These are phyloP conservation scores for Vaccinium vitisidaea DNA, from an alignment of 148 eudicot species.

Conservation along the genomic window DNA sequence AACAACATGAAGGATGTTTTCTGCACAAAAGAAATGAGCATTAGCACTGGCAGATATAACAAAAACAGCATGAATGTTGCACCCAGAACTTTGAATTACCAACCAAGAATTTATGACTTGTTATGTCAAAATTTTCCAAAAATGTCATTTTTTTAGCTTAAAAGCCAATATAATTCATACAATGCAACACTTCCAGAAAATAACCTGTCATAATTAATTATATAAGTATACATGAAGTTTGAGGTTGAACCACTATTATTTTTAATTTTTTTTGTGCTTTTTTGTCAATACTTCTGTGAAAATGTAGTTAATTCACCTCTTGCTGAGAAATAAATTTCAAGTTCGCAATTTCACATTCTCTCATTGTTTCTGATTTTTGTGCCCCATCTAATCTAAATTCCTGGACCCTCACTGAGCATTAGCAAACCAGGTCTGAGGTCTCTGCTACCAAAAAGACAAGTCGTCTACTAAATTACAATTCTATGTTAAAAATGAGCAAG, in stretches of 20 bases:
- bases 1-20: conserved; percentile 95
- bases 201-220: background rate
- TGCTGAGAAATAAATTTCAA: background rate
- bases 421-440: conserved; percentile 9
- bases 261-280: background rate
- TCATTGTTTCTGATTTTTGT: background rate
- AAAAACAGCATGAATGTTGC: background rate
- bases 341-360: background rate
- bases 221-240: background rate
- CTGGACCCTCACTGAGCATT: background rate
- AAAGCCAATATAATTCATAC: background rate
- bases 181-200: background rate
- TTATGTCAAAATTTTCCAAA: background rate
- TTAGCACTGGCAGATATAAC: background rate
- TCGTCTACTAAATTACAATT: background rate
- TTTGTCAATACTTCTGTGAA: background rate
- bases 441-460: background rate
- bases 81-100: background rate
- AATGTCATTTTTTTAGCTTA: too few species aligned
- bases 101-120: background rate
- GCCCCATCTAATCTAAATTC: background rate
- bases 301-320: background rate
- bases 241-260: background rate
- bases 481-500: background rate
- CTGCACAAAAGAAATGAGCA: conserved; percentile 51